A percentile compares a stretch with the other conserved stretches of the same genome.
Evolutionary conservation across 108 stramenopile genomes (phyloP).

Genomic region (Cyclotella sp.): DNA sequence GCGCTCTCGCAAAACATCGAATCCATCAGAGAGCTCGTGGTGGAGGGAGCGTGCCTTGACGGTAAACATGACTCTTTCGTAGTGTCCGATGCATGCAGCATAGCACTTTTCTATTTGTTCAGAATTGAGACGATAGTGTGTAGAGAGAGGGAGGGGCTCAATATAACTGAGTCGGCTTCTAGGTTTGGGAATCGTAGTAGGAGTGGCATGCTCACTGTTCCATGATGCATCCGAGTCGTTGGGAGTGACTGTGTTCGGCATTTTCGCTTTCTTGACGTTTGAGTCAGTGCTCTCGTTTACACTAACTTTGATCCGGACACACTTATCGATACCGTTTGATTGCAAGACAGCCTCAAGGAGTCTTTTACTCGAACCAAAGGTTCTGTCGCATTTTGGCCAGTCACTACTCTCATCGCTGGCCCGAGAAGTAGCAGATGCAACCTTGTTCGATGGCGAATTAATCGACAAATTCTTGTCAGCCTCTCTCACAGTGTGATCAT

Average conservation of each 20-base stretch:
- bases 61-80: slow-evolving; percentile 84
- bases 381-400: no score
- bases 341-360: neutral
- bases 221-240: slow-evolving; percentile 44
- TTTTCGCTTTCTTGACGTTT: neutral
- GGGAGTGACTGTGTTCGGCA: slow-evolving; percentile 27
- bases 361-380: no score
- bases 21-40: slow-evolving; percentile 85
- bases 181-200: neutral
- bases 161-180: slow-evolving; percentile 1
- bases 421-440: no score
- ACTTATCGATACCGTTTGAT: neutral
- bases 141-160: slow-evolving; percentile 32
- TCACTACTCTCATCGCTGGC: no score
- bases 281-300: neutral
- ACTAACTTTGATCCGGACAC: neutral
- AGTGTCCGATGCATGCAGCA: slow-evolving; percentile 79
- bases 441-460: no score
- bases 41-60: slow-evolving; percentile 77
- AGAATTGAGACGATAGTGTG: slow-evolving; percentile 65
- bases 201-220: neutral
- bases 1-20: slow-evolving; percentile 88
- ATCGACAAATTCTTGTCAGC: no score
- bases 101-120: slow-evolving; percentile 71
- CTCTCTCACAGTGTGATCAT: no score